These are phyloP conservation scores for Deinandra increscens DNA, from an alignment of 129 eudicot genomes.

Conservation along the genomic window DNA sequence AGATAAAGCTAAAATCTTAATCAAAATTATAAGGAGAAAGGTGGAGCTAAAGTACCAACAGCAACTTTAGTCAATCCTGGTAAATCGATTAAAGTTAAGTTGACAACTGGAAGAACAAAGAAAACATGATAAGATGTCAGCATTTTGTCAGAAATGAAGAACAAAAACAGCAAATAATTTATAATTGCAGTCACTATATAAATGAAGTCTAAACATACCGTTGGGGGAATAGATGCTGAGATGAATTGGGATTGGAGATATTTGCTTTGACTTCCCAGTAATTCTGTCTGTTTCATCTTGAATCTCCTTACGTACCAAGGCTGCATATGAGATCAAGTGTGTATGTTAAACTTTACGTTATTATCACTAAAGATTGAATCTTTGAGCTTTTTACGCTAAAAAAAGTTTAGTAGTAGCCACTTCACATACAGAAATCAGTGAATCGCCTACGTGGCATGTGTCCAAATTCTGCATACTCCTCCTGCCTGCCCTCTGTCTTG, in stretches of 20 bases:
- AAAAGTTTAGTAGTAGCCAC: neutral
- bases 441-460: slow-evolving; percentile 69
- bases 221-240: slow-evolving; percentile 91
- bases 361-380: slow-evolving; percentile 10
- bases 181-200: slow-evolving; percentile 2
- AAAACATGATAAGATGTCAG: neutral
- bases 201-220: slow-evolving; percentile 44
- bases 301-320: slow-evolving; percentile 89
- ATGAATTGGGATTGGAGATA: slow-evolving; percentile 96
- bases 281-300: slow-evolving; percentile 94
- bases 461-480: slow-evolving; percentile 83
- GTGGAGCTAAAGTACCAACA: slow-evolving; percentile 52
- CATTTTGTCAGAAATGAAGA: neutral
- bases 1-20: slow-evolving; percentile 16
- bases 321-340: slow-evolving; percentile 31
- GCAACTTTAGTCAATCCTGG: slow-evolving; percentile 73
- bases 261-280: slow-evolving; percentile 84
- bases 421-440: slow-evolving; percentile 74
- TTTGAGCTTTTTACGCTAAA: neutral
- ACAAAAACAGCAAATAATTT: neutral
- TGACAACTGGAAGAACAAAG: slow-evolving; percentile 46
- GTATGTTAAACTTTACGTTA: neutral
- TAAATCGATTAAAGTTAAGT: slow-evolving; percentile 65
- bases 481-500: slow-evolving; percentile 61
- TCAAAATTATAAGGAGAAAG: slow-evolving; percentile 1